phyloP scores from a whole-genome alignment of 495 filamentous ascomycete species.

The Aspergillus asperescens region DNA sequence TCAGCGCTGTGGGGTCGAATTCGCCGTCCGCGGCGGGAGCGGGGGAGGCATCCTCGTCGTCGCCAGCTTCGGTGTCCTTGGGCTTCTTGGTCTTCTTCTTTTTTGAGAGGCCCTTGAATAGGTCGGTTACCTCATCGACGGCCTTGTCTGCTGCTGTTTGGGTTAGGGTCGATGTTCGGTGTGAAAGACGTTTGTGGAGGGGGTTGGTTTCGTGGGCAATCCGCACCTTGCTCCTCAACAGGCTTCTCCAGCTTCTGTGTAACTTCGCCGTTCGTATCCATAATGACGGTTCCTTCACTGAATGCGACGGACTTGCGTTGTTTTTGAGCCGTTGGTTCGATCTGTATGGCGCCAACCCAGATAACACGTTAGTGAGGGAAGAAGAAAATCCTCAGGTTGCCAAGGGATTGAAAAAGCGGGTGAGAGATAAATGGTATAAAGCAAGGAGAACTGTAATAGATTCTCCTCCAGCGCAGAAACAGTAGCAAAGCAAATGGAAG shows the following conservation, averaged over 20 bases:
- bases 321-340: slow-evolving; percentile 29
- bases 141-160: slow-evolving; percentile 49
- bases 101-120: slow-evolving; percentile 83
- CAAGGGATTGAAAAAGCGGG: slow-evolving; percentile 8
- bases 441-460: background rate
- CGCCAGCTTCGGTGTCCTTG: slow-evolving; percentile 54
- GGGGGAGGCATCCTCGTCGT: slow-evolving; percentile 36
- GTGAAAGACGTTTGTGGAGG: background rate
- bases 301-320: slow-evolving; percentile 90
- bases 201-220: background rate
- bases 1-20: slow-evolving; percentile 70
- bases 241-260: slow-evolving; percentile 63
- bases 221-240: slow-evolving; percentile 57
- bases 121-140: slow-evolving; percentile 65
- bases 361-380: slow-evolving; percentile 17
- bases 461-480: background rate
- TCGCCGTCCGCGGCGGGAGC: slow-evolving; percentile 57
- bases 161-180: background rate
- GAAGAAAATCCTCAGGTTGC: slow-evolving; percentile 1
- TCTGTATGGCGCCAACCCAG: slow-evolving; percentile 19
- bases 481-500: background rate
- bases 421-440: background rate
- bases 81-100: slow-evolving; percentile 69
- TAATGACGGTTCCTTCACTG: slow-evolving; percentile 74
- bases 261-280: slow-evolving; percentile 78